Evolutionary conservation across 768 basidiomycete species (phyloP).

Genomic region (Rickenella mellea): DNA sequence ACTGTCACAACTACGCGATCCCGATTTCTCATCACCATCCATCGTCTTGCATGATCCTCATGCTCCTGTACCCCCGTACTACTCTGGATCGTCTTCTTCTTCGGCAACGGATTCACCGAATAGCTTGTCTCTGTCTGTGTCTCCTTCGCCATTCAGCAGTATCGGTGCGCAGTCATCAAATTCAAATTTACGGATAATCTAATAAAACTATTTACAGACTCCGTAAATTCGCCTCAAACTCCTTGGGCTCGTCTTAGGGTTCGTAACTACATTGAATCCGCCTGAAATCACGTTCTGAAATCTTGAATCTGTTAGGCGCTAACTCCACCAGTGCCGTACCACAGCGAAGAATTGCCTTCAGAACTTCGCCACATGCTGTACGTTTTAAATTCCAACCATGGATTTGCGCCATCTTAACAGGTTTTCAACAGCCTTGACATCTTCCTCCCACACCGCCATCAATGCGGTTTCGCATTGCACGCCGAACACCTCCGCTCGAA

Average conservation of each 20-base stretch:
- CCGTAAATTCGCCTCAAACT: too few species aligned
- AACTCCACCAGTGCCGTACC: neutral
- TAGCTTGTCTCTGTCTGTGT: constrained; percentile 19
- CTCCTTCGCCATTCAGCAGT: constrained; percentile 22
- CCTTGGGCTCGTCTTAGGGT: too few species aligned
- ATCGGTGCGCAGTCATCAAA: constrained; percentile 42
- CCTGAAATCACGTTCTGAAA: too few species aligned
- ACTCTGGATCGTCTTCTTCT: constrained; percentile 22
- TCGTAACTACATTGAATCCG: too few species aligned
- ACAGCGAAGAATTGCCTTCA: constrained; percentile 18
- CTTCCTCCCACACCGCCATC: constrained; percentile 65
- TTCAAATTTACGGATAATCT: too few species aligned
- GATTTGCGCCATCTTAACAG: too few species aligned
- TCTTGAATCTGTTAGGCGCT: too few species aligned
- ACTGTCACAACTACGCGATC: constrained; percentile 67
- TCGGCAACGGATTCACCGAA: constrained; percentile 23
- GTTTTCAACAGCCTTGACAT: constrained; percentile 21
- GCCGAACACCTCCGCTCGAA: constrained; percentile 57
- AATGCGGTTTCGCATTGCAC: constrained; percentile 64
- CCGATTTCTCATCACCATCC: constrained; percentile 60
- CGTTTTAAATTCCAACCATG: constrained; percentile 16
- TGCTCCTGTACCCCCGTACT: constrained; percentile 19
- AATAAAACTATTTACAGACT: too few species aligned
- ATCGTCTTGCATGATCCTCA: constrained; percentile 67
- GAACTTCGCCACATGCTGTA: constrained; percentile 65